Conservation (phyloP, 192 early-diverging fungal species). For the Coemansia sp. region DNA sequence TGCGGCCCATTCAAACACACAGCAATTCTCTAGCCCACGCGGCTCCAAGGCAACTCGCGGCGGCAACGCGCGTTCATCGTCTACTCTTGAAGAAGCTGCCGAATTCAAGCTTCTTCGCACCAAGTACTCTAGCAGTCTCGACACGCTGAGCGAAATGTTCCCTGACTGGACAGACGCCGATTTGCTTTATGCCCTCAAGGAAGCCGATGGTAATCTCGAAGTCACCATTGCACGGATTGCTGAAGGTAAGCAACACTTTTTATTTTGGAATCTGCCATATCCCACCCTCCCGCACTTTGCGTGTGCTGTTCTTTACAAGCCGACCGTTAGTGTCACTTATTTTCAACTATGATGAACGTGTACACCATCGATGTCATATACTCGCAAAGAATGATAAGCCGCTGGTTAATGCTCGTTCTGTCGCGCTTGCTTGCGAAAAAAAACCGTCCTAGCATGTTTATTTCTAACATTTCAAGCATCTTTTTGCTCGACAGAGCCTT, state of each 20-base stretch:
- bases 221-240: constrained; percentile 74
- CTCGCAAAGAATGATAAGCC: no score
- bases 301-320: background rate
- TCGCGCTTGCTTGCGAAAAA: no score
- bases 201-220: constrained; percentile 83
- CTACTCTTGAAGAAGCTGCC: constrained; percentile 40
- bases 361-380: no score
- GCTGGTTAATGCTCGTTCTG: no score
- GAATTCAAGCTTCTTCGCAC: constrained; percentile 62
- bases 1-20: constrained; percentile 50
- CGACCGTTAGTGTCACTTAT: no score
- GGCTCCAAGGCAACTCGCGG: constrained; percentile 29
- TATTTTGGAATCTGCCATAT: constrained; percentile 5
- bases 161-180: constrained; percentile 87
- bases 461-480: no score
- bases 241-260: constrained; percentile 62
- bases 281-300: background rate
- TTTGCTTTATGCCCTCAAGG: constrained; percentile 78
- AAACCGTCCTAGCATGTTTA: no score
- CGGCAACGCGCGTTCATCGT: constrained; percentile 19
- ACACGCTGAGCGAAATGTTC: constrained; percentile 67
- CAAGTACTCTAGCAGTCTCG: constrained; percentile 61
- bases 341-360: background rate
- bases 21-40: constrained; percentile 32
- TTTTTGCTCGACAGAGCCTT: background rate